phyloP scores from a whole-genome alignment of 2,329 filamentous ascomycete species.

The Penicillium carneum region DNA sequence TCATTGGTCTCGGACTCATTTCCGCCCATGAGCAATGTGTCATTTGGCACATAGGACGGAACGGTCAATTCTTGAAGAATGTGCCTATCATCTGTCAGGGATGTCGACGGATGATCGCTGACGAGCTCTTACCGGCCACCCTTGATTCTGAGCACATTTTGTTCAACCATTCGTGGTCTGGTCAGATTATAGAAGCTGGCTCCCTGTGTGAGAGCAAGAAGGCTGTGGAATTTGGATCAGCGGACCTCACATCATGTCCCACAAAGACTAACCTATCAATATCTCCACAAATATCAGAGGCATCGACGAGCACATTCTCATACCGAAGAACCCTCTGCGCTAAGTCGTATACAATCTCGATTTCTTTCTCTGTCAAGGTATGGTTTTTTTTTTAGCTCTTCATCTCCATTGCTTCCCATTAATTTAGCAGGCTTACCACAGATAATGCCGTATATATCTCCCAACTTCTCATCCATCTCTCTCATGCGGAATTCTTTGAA shows the following conservation, averaged over 20 bases:
- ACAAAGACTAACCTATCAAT: conserved; percentile 69
- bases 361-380: conserved; percentile 72
- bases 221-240: conserved; percentile 53
- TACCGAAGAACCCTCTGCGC: conserved; percentile 73
- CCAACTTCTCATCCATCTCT: conserved; percentile 79
- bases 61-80: conserved; percentile 85
- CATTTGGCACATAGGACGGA: conserved; percentile 81
- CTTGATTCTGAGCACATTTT: conserved; percentile 75
- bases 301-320: conserved; percentile 68
- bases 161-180: conserved; percentile 71
- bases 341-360: conserved; percentile 83
- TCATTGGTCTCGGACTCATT: conserved; percentile 6
- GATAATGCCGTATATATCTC: conserved; percentile 84
- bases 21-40: conserved; percentile 73
- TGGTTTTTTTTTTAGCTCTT: background rate
- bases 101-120: background rate
- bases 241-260: background rate
- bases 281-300: conserved; percentile 84
- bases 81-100: conserved; percentile 60
- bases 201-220: conserved; percentile 79
- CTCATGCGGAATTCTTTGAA: conserved; percentile 86
- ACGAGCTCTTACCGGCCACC: conserved; percentile 68
- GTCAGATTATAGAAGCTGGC: conserved; percentile 76
- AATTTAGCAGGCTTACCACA: conserved; percentile 66
- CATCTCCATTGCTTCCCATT: background rate